Base-by-base conservation (phyloP, 2,329 filamentous ascomycete species). In the Botrytis deweyae region DNA sequence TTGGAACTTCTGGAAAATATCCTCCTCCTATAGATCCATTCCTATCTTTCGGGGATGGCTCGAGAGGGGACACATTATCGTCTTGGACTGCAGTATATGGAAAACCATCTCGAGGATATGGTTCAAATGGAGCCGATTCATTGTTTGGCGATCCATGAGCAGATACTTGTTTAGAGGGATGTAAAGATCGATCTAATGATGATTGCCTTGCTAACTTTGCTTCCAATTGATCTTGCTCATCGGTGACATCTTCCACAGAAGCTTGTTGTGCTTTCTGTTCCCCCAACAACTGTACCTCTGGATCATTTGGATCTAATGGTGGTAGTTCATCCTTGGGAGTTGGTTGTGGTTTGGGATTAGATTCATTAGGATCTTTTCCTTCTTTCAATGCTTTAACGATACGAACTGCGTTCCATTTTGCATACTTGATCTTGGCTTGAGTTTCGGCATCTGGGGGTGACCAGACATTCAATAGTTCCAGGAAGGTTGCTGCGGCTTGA, bases 371-470 rank as follows among this genome's bases (percentile, higher is more conserved):
- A 80, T 99, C 95, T 77, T 93, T 91, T 72, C 94, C 94, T 59
- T 95, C 93, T 80, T 95, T 96, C 79, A 98, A 88, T 18, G 96
- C 96, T 83, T 93, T 97, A 25, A 93, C 87, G 80, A 99, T 99
- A 74, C 96, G 90, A 52, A 95, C 85, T 3, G 95, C 95, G 82
- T 98, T 97, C 88, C 93, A 99, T 83, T 98, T 99, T 61, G 95
- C 94, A 81, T 93, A 99, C 82, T 97, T 98, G 83, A 95, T 94
- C 86, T 97, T 98, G 72, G 94, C 89, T 58, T 90, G 87, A 33
- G 91, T 89, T 80, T 98, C 94, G 1, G 88, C 84, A 49, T 97
- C 93, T 18, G 91, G 84, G 0, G 88, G 83, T 9, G 90, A 91
- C 94, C 95, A 99, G 79, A 97, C 92, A 76, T 91, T 91, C 73